phyloP scores from a whole-genome alignment of 108 stramenopile genomes.

The Fistulifera solaris region DNA sequence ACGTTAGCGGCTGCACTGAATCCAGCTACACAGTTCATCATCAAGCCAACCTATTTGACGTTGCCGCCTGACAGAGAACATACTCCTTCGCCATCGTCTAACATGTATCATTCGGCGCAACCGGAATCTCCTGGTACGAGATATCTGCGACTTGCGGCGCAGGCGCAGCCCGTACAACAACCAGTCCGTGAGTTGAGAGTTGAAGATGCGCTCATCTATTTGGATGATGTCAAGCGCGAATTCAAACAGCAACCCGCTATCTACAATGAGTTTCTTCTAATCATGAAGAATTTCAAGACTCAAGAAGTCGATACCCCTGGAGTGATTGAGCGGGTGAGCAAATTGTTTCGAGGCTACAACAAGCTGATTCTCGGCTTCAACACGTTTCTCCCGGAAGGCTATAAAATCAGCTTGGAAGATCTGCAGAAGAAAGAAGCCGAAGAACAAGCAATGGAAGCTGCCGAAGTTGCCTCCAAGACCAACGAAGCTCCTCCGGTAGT shows the following conservation, averaged over 20 bases:
- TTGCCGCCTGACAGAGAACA: too few species aligned
- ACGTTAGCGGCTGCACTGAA: too few species aligned
- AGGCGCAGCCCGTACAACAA: too few species aligned
- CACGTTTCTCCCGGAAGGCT: constrained; percentile 99
- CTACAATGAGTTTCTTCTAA: constrained; percentile 98
- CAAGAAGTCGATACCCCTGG: constrained; percentile 97
- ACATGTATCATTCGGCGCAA: too few species aligned
- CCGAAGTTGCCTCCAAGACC: background rate
- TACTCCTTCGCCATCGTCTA: too few species aligned
- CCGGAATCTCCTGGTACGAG: too few species aligned
- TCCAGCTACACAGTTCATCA: too few species aligned
- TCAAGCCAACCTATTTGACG: too few species aligned
- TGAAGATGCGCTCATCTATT: constrained; percentile 98
- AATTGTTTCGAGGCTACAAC: constrained; percentile 94
- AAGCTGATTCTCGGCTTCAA: constrained; percentile 97
- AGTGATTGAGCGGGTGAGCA: constrained; percentile 91
- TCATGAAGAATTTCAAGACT: constrained; percentile 96
- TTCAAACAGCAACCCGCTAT: constrained; percentile 97
- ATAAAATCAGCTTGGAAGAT: constrained; percentile 91
- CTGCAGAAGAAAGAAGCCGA: constrained; percentile 36
- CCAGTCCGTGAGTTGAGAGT: constrained; percentile 79
- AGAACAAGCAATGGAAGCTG: constrained; percentile 14
- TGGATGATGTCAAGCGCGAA: constrained; percentile 98
- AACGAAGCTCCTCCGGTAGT: background rate
- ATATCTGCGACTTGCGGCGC: too few species aligned